Conservation (phyloP, 495 filamentous ascomycete genomes). For the Copromyces sp. region DNA sequence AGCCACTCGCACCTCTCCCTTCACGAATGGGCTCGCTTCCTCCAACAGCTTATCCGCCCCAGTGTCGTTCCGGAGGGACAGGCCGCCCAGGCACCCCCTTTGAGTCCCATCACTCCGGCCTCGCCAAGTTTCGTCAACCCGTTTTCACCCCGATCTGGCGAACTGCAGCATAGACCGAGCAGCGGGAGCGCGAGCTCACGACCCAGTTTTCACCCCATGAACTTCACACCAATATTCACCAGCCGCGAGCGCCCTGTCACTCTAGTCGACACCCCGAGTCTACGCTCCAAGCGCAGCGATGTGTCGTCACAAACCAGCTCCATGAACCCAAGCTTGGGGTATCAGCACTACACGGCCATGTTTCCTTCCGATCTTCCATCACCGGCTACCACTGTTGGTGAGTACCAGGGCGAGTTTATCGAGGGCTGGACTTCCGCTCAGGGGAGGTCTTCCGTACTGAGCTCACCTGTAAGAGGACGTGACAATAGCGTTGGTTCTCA, state of each 20-base stretch:
- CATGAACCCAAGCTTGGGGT: slow-evolving; percentile 28
- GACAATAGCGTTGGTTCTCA: slow-evolving; percentile 33
- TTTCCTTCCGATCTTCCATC: slow-evolving; percentile 42
- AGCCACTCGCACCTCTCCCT: slow-evolving; percentile 15
- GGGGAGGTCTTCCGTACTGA: slow-evolving; percentile 43
- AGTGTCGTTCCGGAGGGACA: slow-evolving; percentile 4
- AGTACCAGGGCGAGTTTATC: slow-evolving; percentile 45
- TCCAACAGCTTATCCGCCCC: slow-evolving; percentile 32
- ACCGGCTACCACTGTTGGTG: slow-evolving; percentile 38
- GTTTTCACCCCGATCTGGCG: slow-evolving; percentile 26
- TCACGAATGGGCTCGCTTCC: slow-evolving; percentile 37
- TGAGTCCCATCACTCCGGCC: slow-evolving; percentile 32
- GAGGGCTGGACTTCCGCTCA: slow-evolving; percentile 48
- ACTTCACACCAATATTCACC: slow-evolving; percentile 22
- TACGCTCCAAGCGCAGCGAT: slow-evolving; percentile 44
- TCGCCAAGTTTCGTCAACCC: slow-evolving; percentile 38
- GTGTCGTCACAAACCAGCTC: slow-evolving; percentile 43
- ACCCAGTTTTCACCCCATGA: slow-evolving; percentile 26
- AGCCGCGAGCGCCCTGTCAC: slow-evolving; percentile 33
- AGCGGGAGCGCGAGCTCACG: slow-evolving; percentile 23
- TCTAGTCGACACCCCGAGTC: slow-evolving; percentile 39
- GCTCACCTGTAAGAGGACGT: slow-evolving; percentile 33
- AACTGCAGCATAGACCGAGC: slow-evolving; percentile 18
- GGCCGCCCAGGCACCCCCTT: slow-evolving; percentile 22
- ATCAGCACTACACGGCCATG: slow-evolving; percentile 33